phyloP scores from a whole-genome alignment of 257 asterid genomes.

The Petunia secreta region DNA sequence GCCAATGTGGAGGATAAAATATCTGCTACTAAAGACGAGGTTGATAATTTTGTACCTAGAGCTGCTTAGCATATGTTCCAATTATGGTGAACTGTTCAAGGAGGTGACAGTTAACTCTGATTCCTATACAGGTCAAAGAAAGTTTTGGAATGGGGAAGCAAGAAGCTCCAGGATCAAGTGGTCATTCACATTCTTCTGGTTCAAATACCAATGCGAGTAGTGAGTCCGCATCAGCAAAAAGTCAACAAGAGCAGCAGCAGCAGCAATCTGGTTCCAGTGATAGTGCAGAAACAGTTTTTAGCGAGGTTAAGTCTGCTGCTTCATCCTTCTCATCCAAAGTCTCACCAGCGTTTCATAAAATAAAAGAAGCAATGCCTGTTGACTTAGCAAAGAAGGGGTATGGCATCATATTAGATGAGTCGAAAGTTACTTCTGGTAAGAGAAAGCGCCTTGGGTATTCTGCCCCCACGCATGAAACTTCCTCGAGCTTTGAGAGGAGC shows the following conservation, averaged over 20 bases:
- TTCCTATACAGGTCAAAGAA: slow-evolving; percentile 64
- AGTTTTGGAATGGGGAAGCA: slow-evolving; percentile 70
- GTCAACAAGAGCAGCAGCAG: slow-evolving; percentile 61
- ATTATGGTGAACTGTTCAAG: not conserved
- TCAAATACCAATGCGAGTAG: slow-evolving; percentile 43
- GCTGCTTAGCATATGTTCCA: not conserved
- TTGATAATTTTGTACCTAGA: slow-evolving; percentile 38
- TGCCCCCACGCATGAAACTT: slow-evolving; percentile 46
- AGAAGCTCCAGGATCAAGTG: slow-evolving; percentile 52
- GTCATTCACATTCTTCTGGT: slow-evolving; percentile 41
- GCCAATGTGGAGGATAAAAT: slow-evolving; percentile 80
- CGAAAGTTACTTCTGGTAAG: slow-evolving; percentile 74
- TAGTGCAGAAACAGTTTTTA: slow-evolving; percentile 59
- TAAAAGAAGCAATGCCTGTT: slow-evolving; percentile 80
- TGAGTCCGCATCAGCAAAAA: slow-evolving; percentile 53
- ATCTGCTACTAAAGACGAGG: slow-evolving; percentile 89
- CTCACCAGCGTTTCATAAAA: slow-evolving; percentile 63
- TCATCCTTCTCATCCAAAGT: slow-evolving; percentile 63
- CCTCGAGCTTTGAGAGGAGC: slow-evolving; percentile 69
- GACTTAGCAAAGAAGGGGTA: slow-evolving; percentile 85
- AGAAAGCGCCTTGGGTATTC: slow-evolving; percentile 80
- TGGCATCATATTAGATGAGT: slow-evolving; percentile 73
- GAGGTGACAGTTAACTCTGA: slow-evolving; percentile 18
- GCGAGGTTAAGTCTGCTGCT: slow-evolving; percentile 64
- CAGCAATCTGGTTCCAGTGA: slow-evolving; percentile 58